Evolutionary conservation across 345 rosid genomes (phyloP).

Genomic region (Acer campestre): DNA sequence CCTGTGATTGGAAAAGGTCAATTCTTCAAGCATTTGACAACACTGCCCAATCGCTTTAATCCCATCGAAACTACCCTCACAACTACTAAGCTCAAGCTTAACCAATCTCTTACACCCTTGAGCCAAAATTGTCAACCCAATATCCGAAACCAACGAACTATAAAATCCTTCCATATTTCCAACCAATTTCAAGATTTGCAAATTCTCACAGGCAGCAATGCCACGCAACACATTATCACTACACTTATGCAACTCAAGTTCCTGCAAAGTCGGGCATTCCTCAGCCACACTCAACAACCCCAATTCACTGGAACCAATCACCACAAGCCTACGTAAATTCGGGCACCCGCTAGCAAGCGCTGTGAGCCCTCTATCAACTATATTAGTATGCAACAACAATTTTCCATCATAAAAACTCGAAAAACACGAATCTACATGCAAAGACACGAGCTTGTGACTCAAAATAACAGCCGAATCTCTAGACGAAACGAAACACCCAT

Average conservation of each 20-base stretch:
- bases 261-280: constrained; percentile 73
- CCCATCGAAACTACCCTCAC: constrained; percentile 94
- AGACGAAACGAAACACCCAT: constrained; percentile 53
- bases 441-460: constrained; percentile 44
- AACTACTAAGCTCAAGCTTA: constrained; percentile 87
- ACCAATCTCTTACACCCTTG: constrained; percentile 90
- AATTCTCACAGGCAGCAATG: constrained; percentile 76
- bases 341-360: constrained; percentile 61
- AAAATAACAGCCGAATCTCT: constrained; percentile 60
- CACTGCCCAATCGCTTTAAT: constrained; percentile 91
- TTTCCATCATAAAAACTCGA: constrained; percentile 49
- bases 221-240: constrained; percentile 71
- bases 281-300: constrained; percentile 72
- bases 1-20: constrained; percentile 75
- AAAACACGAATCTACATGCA: constrained; percentile 48
- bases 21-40: constrained; percentile 95
- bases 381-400: constrained; percentile 63
- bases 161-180: constrained; percentile 70
- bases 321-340: constrained; percentile 68
- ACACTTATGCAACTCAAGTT: constrained; percentile 77
- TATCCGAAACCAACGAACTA: constrained; percentile 70
- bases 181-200: constrained; percentile 78
- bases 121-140: constrained; percentile 87
- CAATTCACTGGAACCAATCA: constrained; percentile 62
- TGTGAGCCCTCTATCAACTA: constrained; percentile 60